Evolutionary conservation across 2,329 filamentous ascomycete species (phyloP), one percentile per base, ranked within the genome.

Genomic region (Cytospora mali): DNA sequence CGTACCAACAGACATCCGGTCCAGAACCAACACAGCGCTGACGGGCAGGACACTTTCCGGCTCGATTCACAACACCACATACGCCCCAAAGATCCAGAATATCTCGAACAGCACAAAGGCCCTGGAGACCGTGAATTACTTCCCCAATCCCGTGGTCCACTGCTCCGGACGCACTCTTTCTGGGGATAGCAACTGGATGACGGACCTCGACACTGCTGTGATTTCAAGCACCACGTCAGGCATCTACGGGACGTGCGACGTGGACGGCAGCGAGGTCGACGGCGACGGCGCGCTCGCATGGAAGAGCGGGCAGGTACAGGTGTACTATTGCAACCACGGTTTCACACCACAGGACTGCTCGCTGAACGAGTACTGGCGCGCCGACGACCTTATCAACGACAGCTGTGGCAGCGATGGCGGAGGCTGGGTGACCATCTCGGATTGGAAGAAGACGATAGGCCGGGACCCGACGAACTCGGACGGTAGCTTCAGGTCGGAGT

Each of bases 361-460:
- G 10, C 29, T 65, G 3, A 65, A 65, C 42, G 64, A 65, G n/a
- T 65, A 65, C 57, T 65, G 64, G 64, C 57, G 64, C 11, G 64
- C 64, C n/a, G 57, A 65, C 29, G 64, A 58, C 25, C 64, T 65
- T 29, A 65, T 65, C 33, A 58, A 52, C 14, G 42, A 63, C n/a
- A 61, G 46, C 6, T 65, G 64, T 27, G 64, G 64, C 29, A 29
- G 39, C 6, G 42, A 58, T 23, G 64, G 64, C 14, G 64, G 64
- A 0, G 64, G 64, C 14, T 65, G 64, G 64, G 64, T 65, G 23
- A 39, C 28, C 6, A 61, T 65, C 2, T 62, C 64, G 18, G 61
- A 60, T 29, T 57, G 57, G 64, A 52, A 53, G 16, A 55, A 63
- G 31, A 65, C 64, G 7, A 65, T 65, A 21, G 64, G 64, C 11